Conservation (phyloP, 306 rosid genomes). For the Ceratonia siliqua region DNA sequence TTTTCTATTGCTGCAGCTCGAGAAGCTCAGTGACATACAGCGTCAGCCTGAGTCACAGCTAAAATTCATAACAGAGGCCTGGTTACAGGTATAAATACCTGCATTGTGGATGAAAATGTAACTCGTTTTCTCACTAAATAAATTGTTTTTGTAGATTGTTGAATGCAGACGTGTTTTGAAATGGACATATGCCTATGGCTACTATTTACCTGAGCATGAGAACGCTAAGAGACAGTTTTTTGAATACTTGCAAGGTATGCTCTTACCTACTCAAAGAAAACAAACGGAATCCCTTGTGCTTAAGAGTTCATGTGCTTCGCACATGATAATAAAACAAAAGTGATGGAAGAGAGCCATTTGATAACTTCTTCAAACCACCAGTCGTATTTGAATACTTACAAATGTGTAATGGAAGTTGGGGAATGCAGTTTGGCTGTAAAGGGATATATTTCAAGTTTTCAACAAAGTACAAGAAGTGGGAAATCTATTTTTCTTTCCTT, state of each 20-base stretch:
- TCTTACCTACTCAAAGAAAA: not conserved
- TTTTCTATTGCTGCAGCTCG: constrained; percentile 48
- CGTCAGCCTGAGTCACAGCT: constrained; percentile 73
- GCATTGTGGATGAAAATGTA: not conserved
- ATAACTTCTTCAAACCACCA: not conserved
- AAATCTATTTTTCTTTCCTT: not conserved
- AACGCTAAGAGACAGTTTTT: constrained; percentile 48
- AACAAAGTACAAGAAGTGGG: not conserved
- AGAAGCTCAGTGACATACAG: constrained; percentile 66
- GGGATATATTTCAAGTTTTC: not conserved
- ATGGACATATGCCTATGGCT: constrained; percentile 78
- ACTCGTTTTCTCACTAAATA: not conserved
- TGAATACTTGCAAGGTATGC: constrained; percentile 54
- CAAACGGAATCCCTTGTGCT: not conserved
- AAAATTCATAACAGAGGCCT: constrained; percentile 70
- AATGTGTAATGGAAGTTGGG: not conserved
- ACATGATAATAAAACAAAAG: too few relatives aligned
- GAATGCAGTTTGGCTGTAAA: not conserved
- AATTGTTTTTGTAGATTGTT: constrained; percentile 49
- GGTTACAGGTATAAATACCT: constrained; percentile 55
- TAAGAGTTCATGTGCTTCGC: not conserved
- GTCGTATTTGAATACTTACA: not conserved
- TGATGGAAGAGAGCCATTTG: not conserved
- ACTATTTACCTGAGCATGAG: constrained; percentile 59
- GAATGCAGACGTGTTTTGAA: constrained; percentile 73